phyloP scores from a whole-genome alignment of 768 basidiomycete species.

The Imleria badia region DNA sequence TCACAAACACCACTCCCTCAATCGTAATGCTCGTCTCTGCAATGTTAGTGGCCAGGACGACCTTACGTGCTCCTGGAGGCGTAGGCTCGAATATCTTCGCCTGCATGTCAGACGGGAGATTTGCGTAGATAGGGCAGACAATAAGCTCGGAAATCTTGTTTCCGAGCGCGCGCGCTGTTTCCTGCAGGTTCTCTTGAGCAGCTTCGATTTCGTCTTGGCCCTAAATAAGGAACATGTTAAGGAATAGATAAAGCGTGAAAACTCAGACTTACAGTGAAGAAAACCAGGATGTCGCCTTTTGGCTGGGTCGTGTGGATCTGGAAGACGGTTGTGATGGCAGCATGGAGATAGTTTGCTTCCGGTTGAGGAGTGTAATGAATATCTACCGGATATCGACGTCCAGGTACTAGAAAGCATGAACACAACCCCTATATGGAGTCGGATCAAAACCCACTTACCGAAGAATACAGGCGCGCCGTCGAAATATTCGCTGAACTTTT shows the following conservation, averaged over 20 bases:
- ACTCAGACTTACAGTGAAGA: constrained; percentile 72
- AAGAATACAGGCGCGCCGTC: constrained; percentile 95
- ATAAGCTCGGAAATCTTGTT: constrained; percentile 96
- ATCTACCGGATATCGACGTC: constrained; percentile 95
- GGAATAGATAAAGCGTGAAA: not conserved
- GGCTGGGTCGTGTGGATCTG: constrained; percentile 99
- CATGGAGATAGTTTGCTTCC: constrained; percentile 98
- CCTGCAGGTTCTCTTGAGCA: constrained; percentile 92
- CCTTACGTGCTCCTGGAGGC: constrained; percentile 93
- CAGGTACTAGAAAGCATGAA: constrained; percentile 66
- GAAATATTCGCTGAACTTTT: constrained; percentile 97
- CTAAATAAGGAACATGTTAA: constrained; percentile 29
- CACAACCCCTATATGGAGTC: not conserved
- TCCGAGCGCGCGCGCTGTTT: constrained; percentile 91
- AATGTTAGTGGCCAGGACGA: constrained; percentile 97
- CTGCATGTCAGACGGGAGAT: constrained; percentile 99
- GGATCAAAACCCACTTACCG: constrained; percentile 46
- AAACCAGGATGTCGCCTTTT: constrained; percentile 95
- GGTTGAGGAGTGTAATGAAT: constrained; percentile 99
- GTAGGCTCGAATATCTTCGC: constrained; percentile 99
- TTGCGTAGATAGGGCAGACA: constrained; percentile 97
- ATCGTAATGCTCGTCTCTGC: constrained; percentile 99
- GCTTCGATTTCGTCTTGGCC: constrained; percentile 99
- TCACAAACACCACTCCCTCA: constrained; percentile 98
- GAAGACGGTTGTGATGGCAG: constrained; percentile 97